Percentiles rank a stretch among this genome's conserved stretches.
phyloP scores from a whole-genome alignment of 73 alveolate genomes.

The Paramecium octaurelia region DNA sequence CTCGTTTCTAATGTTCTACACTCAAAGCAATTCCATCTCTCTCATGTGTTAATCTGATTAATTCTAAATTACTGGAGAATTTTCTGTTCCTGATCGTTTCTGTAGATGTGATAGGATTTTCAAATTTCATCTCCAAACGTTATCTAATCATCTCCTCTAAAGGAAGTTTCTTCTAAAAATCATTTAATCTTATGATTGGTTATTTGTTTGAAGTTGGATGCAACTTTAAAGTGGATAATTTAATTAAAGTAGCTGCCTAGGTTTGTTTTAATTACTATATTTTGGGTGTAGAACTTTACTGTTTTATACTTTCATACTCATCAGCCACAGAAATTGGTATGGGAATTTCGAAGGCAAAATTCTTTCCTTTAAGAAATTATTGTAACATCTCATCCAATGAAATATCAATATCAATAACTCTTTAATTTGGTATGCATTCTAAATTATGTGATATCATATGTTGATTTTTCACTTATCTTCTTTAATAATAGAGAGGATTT shows the following conservation, averaged over 20 bases:
- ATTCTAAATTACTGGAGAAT: background rate
- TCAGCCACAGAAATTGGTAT: background rate
- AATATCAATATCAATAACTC: background rate
- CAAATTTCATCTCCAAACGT: background rate
- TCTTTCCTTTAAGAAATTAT: background rate
- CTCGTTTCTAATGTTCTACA: background rate
- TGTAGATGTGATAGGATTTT: background rate
- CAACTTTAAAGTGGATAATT: background rate
- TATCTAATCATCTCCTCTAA: background rate
- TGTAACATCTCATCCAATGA: constrained; percentile 12
- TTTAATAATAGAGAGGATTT: background rate
- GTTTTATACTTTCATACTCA: background rate
- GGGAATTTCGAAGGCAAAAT: constrained; percentile 10
- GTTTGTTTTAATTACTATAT: background rate
- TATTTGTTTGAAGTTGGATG: background rate
- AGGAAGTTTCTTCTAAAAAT: background rate
- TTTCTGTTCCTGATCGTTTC: background rate
- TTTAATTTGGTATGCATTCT: background rate
- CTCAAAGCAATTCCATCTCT: constrained; percentile 3
- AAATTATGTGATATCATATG: background rate
- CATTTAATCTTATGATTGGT: background rate
- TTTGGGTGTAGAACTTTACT: background rate
- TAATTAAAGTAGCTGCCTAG: background rate
- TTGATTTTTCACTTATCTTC: background rate
- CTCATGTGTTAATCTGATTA: background rate